Percentiles rank a stretch among this genome's conserved stretches.
phyloP scores from a whole-genome alignment of 2,329 filamentous ascomycete genomes.

The Lanzia echinophila region DNA sequence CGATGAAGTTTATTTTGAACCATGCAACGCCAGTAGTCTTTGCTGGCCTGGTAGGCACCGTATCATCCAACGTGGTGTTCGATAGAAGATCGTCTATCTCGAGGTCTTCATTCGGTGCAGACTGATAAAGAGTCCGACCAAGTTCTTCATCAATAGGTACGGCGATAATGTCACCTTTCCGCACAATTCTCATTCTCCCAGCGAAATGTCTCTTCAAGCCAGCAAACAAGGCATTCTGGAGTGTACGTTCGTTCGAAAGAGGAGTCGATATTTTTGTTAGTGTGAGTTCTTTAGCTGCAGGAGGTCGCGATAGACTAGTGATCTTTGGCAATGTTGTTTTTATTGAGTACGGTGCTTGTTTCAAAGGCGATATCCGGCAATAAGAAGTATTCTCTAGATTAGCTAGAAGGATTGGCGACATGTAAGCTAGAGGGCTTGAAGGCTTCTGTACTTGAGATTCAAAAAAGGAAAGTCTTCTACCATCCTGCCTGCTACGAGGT shows the following conservation, averaged over 20 bases:
- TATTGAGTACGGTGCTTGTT: constrained; percentile 41
- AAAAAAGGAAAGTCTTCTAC: constrained; percentile 53
- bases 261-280: constrained; percentile 86
- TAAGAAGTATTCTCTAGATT: constrained; percentile 78
- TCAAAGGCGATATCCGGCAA: constrained; percentile 68
- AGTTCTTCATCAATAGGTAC: constrained; percentile 83
- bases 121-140: constrained; percentile 73
- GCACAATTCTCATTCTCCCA: constrained; percentile 71
- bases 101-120: constrained; percentile 47
- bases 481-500: constrained; percentile 46
- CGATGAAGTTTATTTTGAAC: constrained; percentile 82
- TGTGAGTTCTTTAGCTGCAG: constrained; percentile 67
- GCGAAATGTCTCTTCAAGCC: constrained; percentile 88
- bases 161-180: constrained; percentile 80
- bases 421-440: constrained; percentile 56
- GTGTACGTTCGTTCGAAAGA: constrained; percentile 73
- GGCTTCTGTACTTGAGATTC: constrained; percentile 60
- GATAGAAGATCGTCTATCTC: constrained; percentile 62
- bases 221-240: constrained; percentile 80
- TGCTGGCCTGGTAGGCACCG: constrained; percentile 30
- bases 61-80: constrained; percentile 46
- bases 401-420: constrained; percentile 79
- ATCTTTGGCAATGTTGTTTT: constrained; percentile 51
- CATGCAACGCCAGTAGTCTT: constrained; percentile 61
- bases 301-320: constrained; percentile 48